phyloP scores from a whole-genome alignment of 768 basidiomycete species.

The Galerina marginata region DNA sequence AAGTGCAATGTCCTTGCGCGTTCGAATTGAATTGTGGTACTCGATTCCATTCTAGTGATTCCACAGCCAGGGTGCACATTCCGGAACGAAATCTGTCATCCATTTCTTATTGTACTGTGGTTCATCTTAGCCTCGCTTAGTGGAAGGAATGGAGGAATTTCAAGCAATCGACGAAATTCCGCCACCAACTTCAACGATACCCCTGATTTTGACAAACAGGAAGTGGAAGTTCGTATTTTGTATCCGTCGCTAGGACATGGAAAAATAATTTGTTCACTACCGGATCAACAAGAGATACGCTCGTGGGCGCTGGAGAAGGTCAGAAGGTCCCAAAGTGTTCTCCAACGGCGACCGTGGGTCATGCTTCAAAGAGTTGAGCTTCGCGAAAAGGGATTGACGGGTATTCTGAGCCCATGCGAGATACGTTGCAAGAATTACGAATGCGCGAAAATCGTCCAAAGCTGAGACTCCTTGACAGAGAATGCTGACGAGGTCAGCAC shows the following conservation, averaged over 20 bases:
- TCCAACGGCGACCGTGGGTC: slow-evolving; percentile 28
- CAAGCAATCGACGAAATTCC: not conserved
- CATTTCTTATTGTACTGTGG: slow-evolving; percentile 1
- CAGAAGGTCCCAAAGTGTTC: slow-evolving; percentile 14
- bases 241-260: slow-evolving; percentile 15
- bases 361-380: slow-evolving; percentile 1
- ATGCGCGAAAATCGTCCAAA: slow-evolving; percentile 13
- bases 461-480: not conserved
- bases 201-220: slow-evolving; percentile 1
- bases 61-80: not conserved
- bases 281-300: slow-evolving; percentile 26
- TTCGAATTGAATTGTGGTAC: not conserved
- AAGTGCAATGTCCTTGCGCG: not conserved
- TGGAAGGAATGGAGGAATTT: slow-evolving; percentile 15
- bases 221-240: not conserved
- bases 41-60: slow-evolving; percentile 1
- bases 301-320: slow-evolving; percentile 16
- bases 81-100: not conserved
- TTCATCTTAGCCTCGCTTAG: slow-evolving; percentile 11
- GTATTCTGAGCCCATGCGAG: slow-evolving; percentile 1
- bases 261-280: slow-evolving; percentile 28
- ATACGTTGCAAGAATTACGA: not conserved
- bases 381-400: not conserved
- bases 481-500: slow-evolving; percentile 1
- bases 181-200: not conserved